Base-by-base conservation (phyloP, 805 yeast species). In the Starmerella geochares region DNA sequence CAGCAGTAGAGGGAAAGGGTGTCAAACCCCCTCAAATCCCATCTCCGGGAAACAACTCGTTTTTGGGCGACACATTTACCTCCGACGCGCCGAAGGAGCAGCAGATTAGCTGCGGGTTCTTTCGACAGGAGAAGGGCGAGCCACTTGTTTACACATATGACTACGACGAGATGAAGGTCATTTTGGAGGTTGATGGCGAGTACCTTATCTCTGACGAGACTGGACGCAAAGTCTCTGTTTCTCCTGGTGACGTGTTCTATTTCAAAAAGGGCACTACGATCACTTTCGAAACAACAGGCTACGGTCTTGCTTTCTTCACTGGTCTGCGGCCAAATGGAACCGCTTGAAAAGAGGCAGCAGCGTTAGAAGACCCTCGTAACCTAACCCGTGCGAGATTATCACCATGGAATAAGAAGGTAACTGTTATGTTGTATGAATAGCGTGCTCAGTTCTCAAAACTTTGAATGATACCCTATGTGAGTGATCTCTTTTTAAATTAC, bases 131-230 rank as follows among this genome's bases (percentile, higher is more conserved):
- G 65, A 68, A 70, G 49, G 86, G 86, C 52, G 79, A 76, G 64
- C 76, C 81, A 44, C 72, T 81, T 62, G 83, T 76, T n/a, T 81
- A 81, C 73, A 65, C 69, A 50, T 81, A 81, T 68, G 69, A 67
- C 60, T 76, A 79, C 66, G 84, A 81, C 61, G 86, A 80, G 68
- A 75, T 79, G 77, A 81, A 81, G 68, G 70, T 81, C 58, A 74
- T 79, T 63, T 11, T 50, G 23, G 53, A 50, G 28, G 71, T 80
- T 54, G 85, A 81, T 65, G 85, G 85, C 57, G 78, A 76, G 60
- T 80, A 77, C 71, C 68, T 71, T 46, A 71, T 81, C 58, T 60
- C 76, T 52, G 86, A 81, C 59, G 81, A 78, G 67, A 73, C 79
- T 48, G 86, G 86, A 21, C 70, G 71, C 64, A 70, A 71, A 53